Evolutionary conservation across 139 green algal species (phyloP).

Genomic region (Desmodesmus armatus): DNA sequence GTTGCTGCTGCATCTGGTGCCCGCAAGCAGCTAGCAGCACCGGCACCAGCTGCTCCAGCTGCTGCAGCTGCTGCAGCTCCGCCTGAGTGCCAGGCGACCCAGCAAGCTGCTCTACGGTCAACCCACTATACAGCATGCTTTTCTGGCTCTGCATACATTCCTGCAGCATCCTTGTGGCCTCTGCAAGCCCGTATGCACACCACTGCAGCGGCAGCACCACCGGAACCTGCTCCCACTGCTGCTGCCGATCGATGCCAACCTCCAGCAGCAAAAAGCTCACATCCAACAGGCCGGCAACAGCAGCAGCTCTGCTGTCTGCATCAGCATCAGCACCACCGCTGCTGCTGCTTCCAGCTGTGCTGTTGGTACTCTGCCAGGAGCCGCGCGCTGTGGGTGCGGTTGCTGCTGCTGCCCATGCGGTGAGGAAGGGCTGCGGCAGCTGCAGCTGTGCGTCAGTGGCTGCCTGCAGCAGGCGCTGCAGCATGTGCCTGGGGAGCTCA

Average conservation of each 20-base stretch:
- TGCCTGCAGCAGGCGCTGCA: slow-evolving; percentile 6
- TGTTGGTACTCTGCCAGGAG: neutral
- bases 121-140: too few species aligned
- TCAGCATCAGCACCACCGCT: neutral
- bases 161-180: neutral
- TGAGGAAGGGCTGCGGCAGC: neutral
- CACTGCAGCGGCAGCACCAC: too few species aligned
- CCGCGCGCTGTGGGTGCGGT: neutral
- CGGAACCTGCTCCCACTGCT: neutral
- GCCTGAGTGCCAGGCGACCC: neutral
- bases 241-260: neutral
- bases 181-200: too few species aligned
- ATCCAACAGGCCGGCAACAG: neutral
- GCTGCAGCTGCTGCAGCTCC: slow-evolving; percentile 16
- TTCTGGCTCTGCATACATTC: too few species aligned
- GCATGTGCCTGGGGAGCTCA: neutral
- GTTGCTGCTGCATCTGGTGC: too few species aligned
- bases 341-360: slow-evolving; percentile 7
- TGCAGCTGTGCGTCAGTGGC: neutral
- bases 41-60: neutral
- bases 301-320: neutral
- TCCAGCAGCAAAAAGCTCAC: neutral
- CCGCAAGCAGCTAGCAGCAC: neutral
- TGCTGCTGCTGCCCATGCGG: slow-evolving; percentile 14
- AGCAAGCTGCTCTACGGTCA: neutral